phyloP scores from a whole-genome alignment of 345 rosid species.

The Eucalyptus cloeziana region DNA sequence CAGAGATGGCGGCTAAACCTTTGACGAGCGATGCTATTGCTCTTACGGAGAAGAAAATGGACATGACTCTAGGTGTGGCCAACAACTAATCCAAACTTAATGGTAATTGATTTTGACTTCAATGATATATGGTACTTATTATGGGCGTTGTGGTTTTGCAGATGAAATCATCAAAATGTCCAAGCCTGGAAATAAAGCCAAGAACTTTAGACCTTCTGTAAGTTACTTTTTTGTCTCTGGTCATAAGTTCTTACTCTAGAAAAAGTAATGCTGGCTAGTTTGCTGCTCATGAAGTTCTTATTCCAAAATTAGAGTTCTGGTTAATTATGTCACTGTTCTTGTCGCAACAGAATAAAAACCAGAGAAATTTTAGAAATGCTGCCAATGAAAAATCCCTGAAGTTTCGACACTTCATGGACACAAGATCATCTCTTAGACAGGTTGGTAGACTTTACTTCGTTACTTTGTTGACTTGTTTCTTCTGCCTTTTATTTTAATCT shows the following conservation, averaged over 20 bases:
- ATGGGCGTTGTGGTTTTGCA: not conserved
- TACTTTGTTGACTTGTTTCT: not conserved
- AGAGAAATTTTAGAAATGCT: slow-evolving; percentile 21
- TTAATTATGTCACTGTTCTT: not conserved
- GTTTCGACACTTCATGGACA: slow-evolving; percentile 42
- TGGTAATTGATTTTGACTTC: not conserved
- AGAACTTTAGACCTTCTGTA: slow-evolving; percentile 44
- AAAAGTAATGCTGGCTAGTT: not conserved
- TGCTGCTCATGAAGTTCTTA: not conserved
- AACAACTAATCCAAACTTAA: not conserved
- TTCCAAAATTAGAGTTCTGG: not conserved
- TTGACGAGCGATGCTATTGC: slow-evolving; percentile 70
- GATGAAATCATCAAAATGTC: slow-evolving; percentile 89
- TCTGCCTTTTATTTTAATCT: not conserved
- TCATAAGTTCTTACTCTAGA: not conserved
- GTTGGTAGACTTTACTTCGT: slow-evolving; percentile 7
- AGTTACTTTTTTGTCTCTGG: not conserved
- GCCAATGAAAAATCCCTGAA: slow-evolving; percentile 34
- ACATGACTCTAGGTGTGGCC: slow-evolving; percentile 67
- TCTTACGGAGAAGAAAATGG: slow-evolving; percentile 79
- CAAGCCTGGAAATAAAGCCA: slow-evolving; percentile 30
- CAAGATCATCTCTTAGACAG: slow-evolving; percentile 73
- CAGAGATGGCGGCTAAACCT: slow-evolving; percentile 56
- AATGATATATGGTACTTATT: not conserved
- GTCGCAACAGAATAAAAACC: slow-evolving; percentile 44